Base-by-base conservation (phyloP, 345 rosid genomes). In the Camelina sativa region DNA sequence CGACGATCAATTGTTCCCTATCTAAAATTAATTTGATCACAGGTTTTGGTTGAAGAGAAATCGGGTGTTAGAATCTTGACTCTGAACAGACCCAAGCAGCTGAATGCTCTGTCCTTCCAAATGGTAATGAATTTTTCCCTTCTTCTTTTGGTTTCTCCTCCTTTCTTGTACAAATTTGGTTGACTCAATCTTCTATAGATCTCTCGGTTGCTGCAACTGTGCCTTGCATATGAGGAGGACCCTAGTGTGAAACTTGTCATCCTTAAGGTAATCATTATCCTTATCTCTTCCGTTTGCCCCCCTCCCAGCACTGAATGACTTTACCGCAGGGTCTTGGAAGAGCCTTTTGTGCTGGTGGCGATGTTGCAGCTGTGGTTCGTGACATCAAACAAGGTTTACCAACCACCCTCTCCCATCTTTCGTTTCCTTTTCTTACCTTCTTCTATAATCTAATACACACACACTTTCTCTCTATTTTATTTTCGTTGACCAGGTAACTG, bases 261-360 rank as follows among this genome's bases (percentile, higher is more conserved):
- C 60, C 60, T 92, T 50, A 92, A 92, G 97, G 97, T 92, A 70
- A 59, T 69, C 64, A n/a, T 17, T 43, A 16, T 69, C 73, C 30
- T 44, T 43, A 7, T 41, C 43, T 2, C 30, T 28, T 57, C 63
- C 35, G 15, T 52, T 35, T 67, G 22, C 19, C 10, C 48, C 47
- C n/a, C 19, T 6, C 48, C 17, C 16, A 65, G 32, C 25, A 44
- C 48, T 54, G 12, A 37, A 47, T 55, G 51, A 48, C 19, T 68
- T 28, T 74, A 8, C 50, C 37, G 10, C 34, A 90, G 96, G 93
- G 93, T 11, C 84, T 77, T 43, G 96, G 97, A 64, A 85, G 90
- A 82, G 87, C 92, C 48, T 88, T 92, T 67, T 90, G 85, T 72
- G 91, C 91, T 10, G 95, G 94, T 40, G 96, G 94, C 55, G 97